These are phyloP conservation scores for Colletotrichum neosansevieriae DNA, from an alignment of 2,329 filamentous ascomycete species.

Conservation along the genomic window DNA sequence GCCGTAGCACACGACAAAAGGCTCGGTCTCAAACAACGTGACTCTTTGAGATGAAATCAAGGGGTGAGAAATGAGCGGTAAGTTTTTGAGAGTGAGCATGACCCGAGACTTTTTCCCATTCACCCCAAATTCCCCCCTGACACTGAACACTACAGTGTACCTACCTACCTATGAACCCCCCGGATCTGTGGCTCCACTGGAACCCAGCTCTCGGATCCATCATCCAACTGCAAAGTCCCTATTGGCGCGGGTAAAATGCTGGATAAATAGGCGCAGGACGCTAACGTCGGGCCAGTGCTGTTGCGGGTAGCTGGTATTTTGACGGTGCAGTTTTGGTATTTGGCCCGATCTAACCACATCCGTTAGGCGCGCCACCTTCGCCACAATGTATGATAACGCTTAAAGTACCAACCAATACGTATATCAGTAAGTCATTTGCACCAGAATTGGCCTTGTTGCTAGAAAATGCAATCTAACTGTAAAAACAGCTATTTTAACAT, in stretches of 20 bases:
- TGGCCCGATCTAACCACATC: too few relatives aligned
- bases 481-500: too few relatives aligned
- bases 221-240: constrained; percentile 11
- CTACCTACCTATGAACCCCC: neutral
- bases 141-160: too few relatives aligned
- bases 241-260: constrained; percentile 39
- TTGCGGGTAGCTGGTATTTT: constrained; percentile 9
- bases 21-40: constrained; percentile 14
- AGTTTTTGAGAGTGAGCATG: constrained; percentile 16
- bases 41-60: neutral
- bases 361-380: too few relatives aligned
- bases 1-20: constrained; percentile 12
- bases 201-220: constrained; percentile 30
- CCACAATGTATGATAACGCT: too few relatives aligned
- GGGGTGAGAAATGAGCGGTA: constrained; percentile 30
- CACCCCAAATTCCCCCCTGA: neutral
- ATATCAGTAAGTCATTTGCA: too few relatives aligned
- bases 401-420: too few relatives aligned
- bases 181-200: constrained; percentile 23
- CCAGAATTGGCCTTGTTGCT: too few relatives aligned
- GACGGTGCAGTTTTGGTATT: too few relatives aligned
- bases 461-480: too few relatives aligned
- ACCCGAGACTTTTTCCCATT: constrained; percentile 13
- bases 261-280: constrained; percentile 33
- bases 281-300: constrained; percentile 32